Conservation (phyloP, 2,329 filamentous ascomycete species). For the Mariannaea sp. region DNA sequence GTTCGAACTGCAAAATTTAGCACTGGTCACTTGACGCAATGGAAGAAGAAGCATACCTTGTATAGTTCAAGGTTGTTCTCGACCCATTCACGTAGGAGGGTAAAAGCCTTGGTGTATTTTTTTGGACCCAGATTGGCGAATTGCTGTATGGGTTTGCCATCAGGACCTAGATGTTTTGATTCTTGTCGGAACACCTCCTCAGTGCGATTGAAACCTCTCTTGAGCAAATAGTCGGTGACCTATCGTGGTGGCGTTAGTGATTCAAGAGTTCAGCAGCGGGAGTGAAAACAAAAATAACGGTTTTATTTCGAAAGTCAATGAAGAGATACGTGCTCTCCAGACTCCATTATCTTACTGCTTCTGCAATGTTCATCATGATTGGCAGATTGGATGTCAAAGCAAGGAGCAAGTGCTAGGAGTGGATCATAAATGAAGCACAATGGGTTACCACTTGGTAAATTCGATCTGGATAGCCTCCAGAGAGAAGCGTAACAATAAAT, state of each 20-base stretch:
- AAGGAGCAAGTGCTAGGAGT: not conserved
- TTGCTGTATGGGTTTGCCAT: slow-evolving; percentile 74
- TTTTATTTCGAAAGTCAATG: too few species aligned
- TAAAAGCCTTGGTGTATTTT: slow-evolving; percentile 78
- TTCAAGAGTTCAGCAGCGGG: not conserved
- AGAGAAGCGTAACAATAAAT: slow-evolving; percentile 7
- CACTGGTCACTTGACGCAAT: slow-evolving; percentile 16
- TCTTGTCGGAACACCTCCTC: slow-evolving; percentile 93
- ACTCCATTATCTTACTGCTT: not conserved
- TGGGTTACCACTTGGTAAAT: too few species aligned
- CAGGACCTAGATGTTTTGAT: slow-evolving; percentile 79
- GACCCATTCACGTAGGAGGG: slow-evolving; percentile 78
- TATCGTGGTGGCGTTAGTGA: slow-evolving; percentile 39
- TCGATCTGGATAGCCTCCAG: not conserved
- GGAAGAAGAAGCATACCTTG: slow-evolving; percentile 62
- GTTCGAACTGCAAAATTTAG: slow-evolving; percentile 69
- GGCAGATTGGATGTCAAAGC: not conserved
- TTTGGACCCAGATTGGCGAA: slow-evolving; percentile 73
- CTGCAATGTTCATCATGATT: too few species aligned
- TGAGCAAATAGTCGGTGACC: slow-evolving; percentile 93
- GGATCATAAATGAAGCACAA: not conserved
- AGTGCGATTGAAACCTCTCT: slow-evolving; percentile 91
- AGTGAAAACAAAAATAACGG: not conserved
- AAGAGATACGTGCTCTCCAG: not conserved
- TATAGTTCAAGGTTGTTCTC: slow-evolving; percentile 93